Evolutionary conservation across 1,139 yeast species (phyloP).

Genomic region (Yamadazyma conglobata): DNA sequence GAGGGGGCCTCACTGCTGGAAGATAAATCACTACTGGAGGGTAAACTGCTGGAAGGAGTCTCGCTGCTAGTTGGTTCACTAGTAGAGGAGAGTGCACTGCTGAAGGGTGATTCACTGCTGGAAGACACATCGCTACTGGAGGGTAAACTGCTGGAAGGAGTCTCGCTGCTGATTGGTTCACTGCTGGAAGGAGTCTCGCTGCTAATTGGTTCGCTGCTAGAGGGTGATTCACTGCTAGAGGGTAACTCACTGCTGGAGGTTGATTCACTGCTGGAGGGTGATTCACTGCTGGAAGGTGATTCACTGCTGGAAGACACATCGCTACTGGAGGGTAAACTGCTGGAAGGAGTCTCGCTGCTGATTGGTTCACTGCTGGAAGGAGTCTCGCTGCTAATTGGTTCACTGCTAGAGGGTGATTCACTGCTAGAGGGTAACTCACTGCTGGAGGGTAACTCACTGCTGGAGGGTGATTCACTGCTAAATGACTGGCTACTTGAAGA

Average conservation of each 20-base stretch:
- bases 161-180: neutral
- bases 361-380: neutral
- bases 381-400: too few species aligned
- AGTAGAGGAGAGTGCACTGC: neutral
- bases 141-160: constrained; percentile 1
- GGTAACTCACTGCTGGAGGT: neutral
- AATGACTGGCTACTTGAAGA: constrained; percentile 1
- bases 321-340: neutral
- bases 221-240: neutral
- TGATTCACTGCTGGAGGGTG: too few species aligned
- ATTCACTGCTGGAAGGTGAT: neutral
- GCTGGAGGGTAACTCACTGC: constrained; percentile 1
- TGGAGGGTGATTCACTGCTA: neutral
- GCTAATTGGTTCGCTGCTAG: neutral
- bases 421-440: constrained; percentile 1
- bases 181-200: neutral
- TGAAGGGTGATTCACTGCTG: constrained; percentile 1
- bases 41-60: constrained; percentile 1
- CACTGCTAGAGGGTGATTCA: neutral
- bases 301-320: constrained; percentile 1
- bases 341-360: neutral
- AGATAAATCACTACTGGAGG: neutral
- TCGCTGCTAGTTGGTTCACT: neutral
- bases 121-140: constrained; percentile 1
- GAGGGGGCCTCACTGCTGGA: constrained; percentile 1